These are phyloP conservation scores for Microcyclospora pomicola DNA, from an alignment of 2,329 filamentous ascomycete genomes.

Conservation along the genomic window DNA sequence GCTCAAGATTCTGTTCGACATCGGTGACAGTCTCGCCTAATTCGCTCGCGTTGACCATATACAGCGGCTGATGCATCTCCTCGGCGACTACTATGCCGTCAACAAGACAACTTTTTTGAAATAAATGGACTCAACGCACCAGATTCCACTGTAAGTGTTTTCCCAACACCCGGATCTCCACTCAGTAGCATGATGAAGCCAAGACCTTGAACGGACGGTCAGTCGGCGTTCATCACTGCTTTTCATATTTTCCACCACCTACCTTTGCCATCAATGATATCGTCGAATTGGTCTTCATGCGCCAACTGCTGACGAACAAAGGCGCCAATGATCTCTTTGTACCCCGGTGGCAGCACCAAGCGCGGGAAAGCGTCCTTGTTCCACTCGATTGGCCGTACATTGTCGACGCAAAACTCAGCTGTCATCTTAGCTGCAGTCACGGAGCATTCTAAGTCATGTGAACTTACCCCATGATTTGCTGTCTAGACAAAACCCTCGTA, in stretches of 20 bases:
- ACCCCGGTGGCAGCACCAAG: slow-evolving; percentile 33
- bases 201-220: slow-evolving; percentile 21
- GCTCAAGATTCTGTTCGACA: slow-evolving; percentile 33
- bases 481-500: slow-evolving; percentile 26
- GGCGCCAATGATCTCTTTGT: slow-evolving; percentile 36
- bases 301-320: slow-evolving; percentile 31
- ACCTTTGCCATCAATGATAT: slow-evolving; percentile 40
- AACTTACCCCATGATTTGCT: slow-evolving; percentile 26
- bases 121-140: no score
- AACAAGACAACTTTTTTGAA: no score
- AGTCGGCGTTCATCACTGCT: no score
- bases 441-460: no score
- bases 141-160: slow-evolving; percentile 29
- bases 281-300: slow-evolving; percentile 30
- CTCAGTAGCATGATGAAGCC: slow-evolving; percentile 26
- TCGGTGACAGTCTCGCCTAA: slow-evolving; percentile 7
- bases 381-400: slow-evolving; percentile 27
- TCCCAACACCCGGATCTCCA: slow-evolving; percentile 27
- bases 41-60: slow-evolving; percentile 20
- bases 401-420: neutral
- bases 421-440: no score
- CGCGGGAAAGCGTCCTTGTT: slow-evolving; percentile 32
- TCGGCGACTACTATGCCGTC: slow-evolving; percentile 16
- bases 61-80: slow-evolving; percentile 29
- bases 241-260: no score